phyloP scores from a whole-genome alignment of 768 basidiomycete genomes.

The Termitomyces sp. region DNA sequence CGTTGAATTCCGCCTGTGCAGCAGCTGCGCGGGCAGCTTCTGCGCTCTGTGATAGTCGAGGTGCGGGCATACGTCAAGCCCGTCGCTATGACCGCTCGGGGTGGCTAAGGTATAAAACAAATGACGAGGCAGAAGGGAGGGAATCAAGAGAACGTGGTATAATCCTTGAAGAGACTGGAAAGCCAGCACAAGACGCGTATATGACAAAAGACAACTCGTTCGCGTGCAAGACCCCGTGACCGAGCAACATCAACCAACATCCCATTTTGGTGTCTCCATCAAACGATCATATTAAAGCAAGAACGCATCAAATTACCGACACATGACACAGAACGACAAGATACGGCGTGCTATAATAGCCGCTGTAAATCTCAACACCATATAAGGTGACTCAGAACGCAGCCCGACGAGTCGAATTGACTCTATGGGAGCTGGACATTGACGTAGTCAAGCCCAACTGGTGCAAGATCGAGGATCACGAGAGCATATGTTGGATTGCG shows the following conservation, averaged over 20 bases:
- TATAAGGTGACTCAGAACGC: slow-evolving; percentile 9
- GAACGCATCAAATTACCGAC: background rate
- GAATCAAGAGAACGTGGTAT: background rate
- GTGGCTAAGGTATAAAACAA: background rate
- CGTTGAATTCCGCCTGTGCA: slow-evolving; percentile 92
- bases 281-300: background rate
- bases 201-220: background rate
- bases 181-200: slow-evolving; percentile 15
- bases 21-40: slow-evolving; percentile 84
- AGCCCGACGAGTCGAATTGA: slow-evolving; percentile 5
- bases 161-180: slow-evolving; percentile 6
- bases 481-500: slow-evolving; percentile 17
- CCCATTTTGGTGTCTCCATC: slow-evolving; percentile 18
- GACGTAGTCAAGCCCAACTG: slow-evolving; percentile 1
- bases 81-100: background rate
- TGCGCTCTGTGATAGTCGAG: slow-evolving; percentile 44
- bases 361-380: slow-evolving; percentile 7
- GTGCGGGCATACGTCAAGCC: slow-evolving; percentile 37
- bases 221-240: slow-evolving; percentile 18
- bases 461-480: slow-evolving; percentile 9
- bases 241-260: slow-evolving; percentile 21
- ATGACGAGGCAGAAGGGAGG: background rate
- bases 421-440: slow-evolving; percentile 4
- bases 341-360: background rate
- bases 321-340: background rate